Evolutionary conservation across 2,329 filamentous ascomycete species (phyloP).

Genomic region (Fusarium heterosporum): DNA sequence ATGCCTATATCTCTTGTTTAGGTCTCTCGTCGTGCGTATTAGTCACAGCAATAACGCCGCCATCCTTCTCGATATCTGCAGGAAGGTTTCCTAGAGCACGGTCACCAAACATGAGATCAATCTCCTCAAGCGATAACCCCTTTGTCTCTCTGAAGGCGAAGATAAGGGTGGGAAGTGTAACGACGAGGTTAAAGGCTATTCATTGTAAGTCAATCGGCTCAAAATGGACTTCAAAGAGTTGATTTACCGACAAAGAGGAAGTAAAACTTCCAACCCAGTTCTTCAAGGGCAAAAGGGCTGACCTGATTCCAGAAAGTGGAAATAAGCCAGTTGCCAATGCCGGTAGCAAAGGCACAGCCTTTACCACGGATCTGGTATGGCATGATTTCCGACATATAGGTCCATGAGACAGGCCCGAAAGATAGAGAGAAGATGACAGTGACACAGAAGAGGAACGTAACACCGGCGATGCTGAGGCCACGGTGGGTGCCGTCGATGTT

Average conservation of each 20-base stretch:
- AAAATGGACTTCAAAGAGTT: conserved; percentile 44
- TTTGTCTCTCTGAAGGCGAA: conserved; percentile 66
- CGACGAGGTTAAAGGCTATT: conserved; percentile 49
- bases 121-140: conserved; percentile 64
- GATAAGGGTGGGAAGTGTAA: conserved; percentile 56
- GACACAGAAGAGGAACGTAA: conserved; percentile 70
- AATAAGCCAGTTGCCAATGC: conserved; percentile 46
- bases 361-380: conserved; percentile 68
- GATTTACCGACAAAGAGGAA: conserved; percentile 51
- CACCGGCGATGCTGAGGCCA: conserved; percentile 65
- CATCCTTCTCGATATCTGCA: conserved; percentile 44
- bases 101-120: conserved; percentile 64
- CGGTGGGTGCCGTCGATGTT: conserved; percentile 54
- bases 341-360: conserved; percentile 44
- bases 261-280: conserved; percentile 54
- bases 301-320: conserved; percentile 67
- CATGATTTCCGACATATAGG: conserved; percentile 72
- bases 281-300: conserved; percentile 61
- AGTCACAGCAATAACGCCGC: conserved; percentile 19
- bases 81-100: conserved; percentile 44
- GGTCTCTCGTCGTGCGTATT: conserved; percentile 32
- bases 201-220: conserved; percentile 49
- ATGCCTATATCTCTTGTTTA: neutral
- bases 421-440: conserved; percentile 64
- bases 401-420: conserved; percentile 66